A percentile compares a stretch with the other conserved stretches of the same genome.
phyloP scores from a whole-genome alignment of 345 rosid genomes.

The Anacardium occidentale region DNA sequence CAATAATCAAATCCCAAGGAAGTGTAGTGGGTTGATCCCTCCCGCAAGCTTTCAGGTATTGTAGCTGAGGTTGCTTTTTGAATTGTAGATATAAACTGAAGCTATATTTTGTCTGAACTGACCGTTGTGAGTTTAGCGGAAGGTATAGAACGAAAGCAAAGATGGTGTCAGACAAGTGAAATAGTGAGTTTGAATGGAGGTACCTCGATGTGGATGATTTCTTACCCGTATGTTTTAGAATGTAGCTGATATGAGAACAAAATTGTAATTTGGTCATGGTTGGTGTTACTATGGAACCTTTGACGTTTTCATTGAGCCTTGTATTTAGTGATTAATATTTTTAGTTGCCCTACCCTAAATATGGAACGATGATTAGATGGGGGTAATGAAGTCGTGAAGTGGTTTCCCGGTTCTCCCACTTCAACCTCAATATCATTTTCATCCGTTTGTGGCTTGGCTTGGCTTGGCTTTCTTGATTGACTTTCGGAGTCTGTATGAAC shows the following conservation, averaged over 20 bases:
- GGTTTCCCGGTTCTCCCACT: constrained; percentile 25
- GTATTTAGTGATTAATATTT: constrained; percentile 25
- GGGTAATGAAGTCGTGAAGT: constrained; percentile 26
- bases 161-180: constrained; percentile 11
- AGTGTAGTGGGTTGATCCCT: constrained; percentile 19
- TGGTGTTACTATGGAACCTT: constrained; percentile 31
- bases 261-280: constrained; percentile 31
- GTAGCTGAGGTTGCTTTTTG: constrained; percentile 17
- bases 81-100: constrained; percentile 17
- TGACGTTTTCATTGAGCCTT: constrained; percentile 21
- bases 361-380: constrained; percentile 2
- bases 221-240: constrained; percentile 15
- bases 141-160: constrained; percentile 31
- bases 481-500: neutral
- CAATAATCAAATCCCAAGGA: constrained; percentile 4
- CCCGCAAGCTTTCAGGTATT: constrained; percentile 33
- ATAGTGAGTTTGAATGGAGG: constrained; percentile 13
- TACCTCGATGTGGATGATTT: constrained; percentile 25
- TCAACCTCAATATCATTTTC: neutral
- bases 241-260: constrained; percentile 22
- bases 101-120: constrained; percentile 14
- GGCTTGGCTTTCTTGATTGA: neutral
- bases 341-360: neutral
- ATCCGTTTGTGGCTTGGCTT: neutral
- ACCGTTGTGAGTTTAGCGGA: constrained; percentile 34